These are phyloP conservation scores for Acanthamoeba castellanii DNA, from an alignment of 208 protist species.

Conservation along the genomic window DNA sequence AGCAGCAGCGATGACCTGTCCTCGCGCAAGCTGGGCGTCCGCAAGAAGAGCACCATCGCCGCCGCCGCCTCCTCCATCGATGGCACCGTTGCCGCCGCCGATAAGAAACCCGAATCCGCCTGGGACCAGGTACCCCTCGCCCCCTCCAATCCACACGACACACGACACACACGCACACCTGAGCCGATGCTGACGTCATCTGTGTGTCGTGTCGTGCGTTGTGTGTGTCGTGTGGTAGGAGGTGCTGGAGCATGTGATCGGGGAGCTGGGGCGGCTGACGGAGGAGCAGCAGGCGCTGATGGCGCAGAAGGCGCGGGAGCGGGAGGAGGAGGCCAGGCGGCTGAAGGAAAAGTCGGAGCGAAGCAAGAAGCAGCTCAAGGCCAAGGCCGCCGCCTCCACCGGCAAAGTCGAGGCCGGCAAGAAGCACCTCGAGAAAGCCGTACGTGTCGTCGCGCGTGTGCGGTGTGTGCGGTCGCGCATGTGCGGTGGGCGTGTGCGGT, in stretches of 20 bases:
- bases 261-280: background rate
- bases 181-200: no score
- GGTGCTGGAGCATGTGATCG: conserved; percentile 1
- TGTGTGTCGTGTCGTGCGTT: no score
- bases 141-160: background rate
- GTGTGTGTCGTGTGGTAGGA: background rate
- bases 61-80: background rate
- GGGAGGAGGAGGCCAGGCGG: conserved; percentile 7
- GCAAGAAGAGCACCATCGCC: background rate
- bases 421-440: conserved; percentile 6
- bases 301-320: conserved; percentile 4
- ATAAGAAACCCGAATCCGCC: background rate
- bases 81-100: background rate
- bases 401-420: conserved; percentile 23
- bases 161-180: no score
- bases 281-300: conserved; percentile 15
- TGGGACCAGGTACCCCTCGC: background rate
- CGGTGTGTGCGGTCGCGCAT: no score
- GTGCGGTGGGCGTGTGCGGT: no score
- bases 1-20: conserved; percentile 7
- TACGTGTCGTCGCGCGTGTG: background rate
- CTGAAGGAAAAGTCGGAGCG: background rate
- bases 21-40: conserved; percentile 1
- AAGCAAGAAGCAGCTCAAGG: background rate
- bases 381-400: background rate